Base-by-base conservation (phyloP, 2,329 filamentous ascomycete species). In the Tolypocladium album region DNA sequence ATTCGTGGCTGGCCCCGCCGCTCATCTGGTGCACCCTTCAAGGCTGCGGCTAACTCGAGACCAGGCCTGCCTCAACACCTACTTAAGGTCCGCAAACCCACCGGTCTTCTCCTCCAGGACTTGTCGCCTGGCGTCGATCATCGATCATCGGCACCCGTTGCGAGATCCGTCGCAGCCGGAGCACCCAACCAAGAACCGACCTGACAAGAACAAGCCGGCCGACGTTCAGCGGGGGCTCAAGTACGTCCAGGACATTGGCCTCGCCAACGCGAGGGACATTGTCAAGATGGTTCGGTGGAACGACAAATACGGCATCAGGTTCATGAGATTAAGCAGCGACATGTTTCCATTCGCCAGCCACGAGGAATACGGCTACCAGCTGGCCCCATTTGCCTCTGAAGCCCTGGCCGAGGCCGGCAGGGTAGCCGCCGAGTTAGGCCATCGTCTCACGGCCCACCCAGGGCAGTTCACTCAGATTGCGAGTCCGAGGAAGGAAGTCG, bases 331-430 rank as follows among this genome's bases (percentile, higher is more conserved):
- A 24, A 96, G 90, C 66, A 96, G 90, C 59, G 93, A 97, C 67
- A 97, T 97, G 89, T 97, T 97, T 64, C 93, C 93, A 0, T 97
- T 97, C 71, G 93, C 93, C 1, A 95, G 90, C 64, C 93, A 97
- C 68, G 82, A 83, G 31, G 88, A 90, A 63, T 88, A 96, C 65
- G 93, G 92, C 0, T 97, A 97, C 72, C 88, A 85, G 65, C 79
- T 97, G 15, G 87, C 86, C 0, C 88, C 89, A 0, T 97, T 97
- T 70, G 93, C 92, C 0, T 84, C 89, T 0, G 87, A 92, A 17
- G 85, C 83, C 0, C 78, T 97, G 12, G 87, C 83, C 2, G 87
- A 92, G 64, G 90, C 84, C 9, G 93, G 93, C 1, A 86, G 78
- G 67, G 84, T 95, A 3, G 87, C 90, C 7, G 88, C 84, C 13